Conservation (phyloP, 192 early-diverging fungal species). For the Chytriomyces hyalinus region DNA sequence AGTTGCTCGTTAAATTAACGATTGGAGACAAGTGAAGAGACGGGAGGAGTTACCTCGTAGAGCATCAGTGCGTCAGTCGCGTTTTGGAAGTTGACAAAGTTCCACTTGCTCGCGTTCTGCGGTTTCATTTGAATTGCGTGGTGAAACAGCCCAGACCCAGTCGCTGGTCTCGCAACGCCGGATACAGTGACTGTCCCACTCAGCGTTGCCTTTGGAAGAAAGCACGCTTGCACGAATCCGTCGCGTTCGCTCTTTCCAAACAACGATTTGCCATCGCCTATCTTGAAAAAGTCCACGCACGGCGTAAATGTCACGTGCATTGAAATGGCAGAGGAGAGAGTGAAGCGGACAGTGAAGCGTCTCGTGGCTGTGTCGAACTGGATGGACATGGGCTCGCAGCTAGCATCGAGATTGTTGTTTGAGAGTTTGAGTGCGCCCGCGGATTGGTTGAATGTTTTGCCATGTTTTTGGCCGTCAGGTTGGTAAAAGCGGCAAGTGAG, state of each 20-base stretch:
- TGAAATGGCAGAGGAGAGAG: constrained; percentile 54
- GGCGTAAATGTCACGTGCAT: constrained; percentile 63
- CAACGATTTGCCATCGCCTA: constrained; percentile 77
- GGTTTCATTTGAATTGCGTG: constrained; percentile 87
- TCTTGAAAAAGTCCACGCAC: constrained; percentile 74
- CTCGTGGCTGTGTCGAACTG: constrained; percentile 48
- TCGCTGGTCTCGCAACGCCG: constrained; percentile 48
- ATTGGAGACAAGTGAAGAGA: no score
- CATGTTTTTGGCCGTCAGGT: constrained; percentile 58
- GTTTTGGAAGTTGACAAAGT: constrained; percentile 78
- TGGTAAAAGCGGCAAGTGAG: constrained; percentile 71
- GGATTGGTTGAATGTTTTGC: constrained; percentile 70
- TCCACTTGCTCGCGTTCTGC: constrained; percentile 84
- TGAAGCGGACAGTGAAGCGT: constrained; percentile 54
- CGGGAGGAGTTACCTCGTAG: constrained; percentile 44
- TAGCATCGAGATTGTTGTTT: constrained; percentile 71
- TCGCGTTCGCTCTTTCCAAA: constrained; percentile 59
- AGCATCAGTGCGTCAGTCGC: constrained; percentile 63
- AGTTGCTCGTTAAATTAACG: background rate
- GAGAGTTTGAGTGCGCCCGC: constrained; percentile 73
- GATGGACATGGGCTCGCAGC: constrained; percentile 76
- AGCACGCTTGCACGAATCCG: constrained; percentile 75
- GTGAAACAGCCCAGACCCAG: constrained; percentile 75
- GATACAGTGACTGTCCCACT: constrained; percentile 73
- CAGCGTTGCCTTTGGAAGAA: constrained; percentile 79